Evolutionary conservation across 1,284 basidiomycete genomes (phyloP).

Genomic region (Stereum hirsutum): DNA sequence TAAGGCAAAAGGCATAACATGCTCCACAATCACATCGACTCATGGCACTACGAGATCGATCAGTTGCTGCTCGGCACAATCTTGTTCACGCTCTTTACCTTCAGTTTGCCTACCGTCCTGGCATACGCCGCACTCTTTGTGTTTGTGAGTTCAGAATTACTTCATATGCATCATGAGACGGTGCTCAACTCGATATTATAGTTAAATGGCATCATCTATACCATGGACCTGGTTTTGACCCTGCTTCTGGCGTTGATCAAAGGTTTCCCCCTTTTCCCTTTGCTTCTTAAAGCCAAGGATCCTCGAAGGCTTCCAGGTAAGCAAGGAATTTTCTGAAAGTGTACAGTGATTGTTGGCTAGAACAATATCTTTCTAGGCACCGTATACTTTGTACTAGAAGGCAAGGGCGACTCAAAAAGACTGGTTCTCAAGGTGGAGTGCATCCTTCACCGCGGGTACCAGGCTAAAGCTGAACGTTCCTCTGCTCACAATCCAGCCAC

Average conservation of each 20-base stretch:
- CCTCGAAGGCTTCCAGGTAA: constrained; percentile 74
- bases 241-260: constrained; percentile 73
- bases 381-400: too few species aligned
- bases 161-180: not conserved
- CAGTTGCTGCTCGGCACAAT: constrained; percentile 93
- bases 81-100: constrained; percentile 86
- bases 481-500: too few species aligned
- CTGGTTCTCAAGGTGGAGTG: too few species aligned
- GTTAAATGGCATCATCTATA: constrained; percentile 28
- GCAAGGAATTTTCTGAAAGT: too few species aligned
- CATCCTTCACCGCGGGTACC: too few species aligned
- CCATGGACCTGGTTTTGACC: constrained; percentile 53
- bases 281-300: constrained; percentile 84
- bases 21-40: constrained; percentile 76
- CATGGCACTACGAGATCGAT: constrained; percentile 88
- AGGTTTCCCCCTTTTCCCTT: constrained; percentile 84
- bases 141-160: constrained; percentile 40
- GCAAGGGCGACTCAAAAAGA: too few species aligned
- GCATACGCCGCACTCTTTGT: constrained; percentile 84
- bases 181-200: not conserved
- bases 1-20: constrained; percentile 83
- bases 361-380: too few species aligned
- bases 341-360: too few species aligned
- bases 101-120: constrained; percentile 85
- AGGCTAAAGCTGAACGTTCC: too few species aligned